Percentiles rank a stretch among this genome's conserved stretches.
phyloP scores from a whole-genome alignment of 495 filamentous ascomycete species.

The Entonaema liquescens region DNA sequence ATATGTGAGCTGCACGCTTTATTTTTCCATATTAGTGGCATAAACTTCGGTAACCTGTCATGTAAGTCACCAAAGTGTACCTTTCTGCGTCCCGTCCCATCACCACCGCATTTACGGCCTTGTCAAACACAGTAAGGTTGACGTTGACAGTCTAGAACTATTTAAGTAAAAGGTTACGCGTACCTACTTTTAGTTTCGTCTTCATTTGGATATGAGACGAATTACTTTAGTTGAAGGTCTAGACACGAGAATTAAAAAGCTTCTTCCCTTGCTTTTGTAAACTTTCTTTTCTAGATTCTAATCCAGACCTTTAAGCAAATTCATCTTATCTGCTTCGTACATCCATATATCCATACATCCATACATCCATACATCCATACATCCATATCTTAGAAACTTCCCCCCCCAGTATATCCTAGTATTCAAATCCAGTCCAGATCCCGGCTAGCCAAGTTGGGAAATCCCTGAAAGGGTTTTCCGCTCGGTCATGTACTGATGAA shows the following conservation, averaged over 20 bases:
- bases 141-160: conserved; percentile 24
- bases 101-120: conserved; percentile 7
- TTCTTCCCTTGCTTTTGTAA: conserved; percentile 7
- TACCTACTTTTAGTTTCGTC: conserved; percentile 23
- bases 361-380: no score
- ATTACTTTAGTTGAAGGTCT: conserved; percentile 17
- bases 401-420: neutral
- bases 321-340: no score
- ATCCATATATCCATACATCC: no score
- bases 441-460: conserved; percentile 23
- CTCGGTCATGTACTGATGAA: conserved; percentile 18
- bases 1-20: neutral
- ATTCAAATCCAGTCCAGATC: conserved; percentile 17
- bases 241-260: conserved; percentile 29
- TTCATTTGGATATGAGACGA: conserved; percentile 20
- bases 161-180: conserved; percentile 31
- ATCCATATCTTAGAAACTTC: neutral
- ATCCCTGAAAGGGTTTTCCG: conserved; percentile 32
- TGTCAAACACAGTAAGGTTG: conserved; percentile 17
- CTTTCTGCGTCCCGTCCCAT: conserved; percentile 27
- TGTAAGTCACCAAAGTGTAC: conserved; percentile 4
- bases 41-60: conserved; percentile 8
- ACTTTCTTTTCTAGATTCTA: conserved; percentile 11
- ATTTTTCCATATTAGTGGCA: conserved; percentile 23
- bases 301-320: conserved; percentile 5